Evolutionary conservation across 2,329 filamentous ascomycete genomes (phyloP), one percentile per base, ranked within the genome.

Genomic region (Fusarium penzigii): DNA sequence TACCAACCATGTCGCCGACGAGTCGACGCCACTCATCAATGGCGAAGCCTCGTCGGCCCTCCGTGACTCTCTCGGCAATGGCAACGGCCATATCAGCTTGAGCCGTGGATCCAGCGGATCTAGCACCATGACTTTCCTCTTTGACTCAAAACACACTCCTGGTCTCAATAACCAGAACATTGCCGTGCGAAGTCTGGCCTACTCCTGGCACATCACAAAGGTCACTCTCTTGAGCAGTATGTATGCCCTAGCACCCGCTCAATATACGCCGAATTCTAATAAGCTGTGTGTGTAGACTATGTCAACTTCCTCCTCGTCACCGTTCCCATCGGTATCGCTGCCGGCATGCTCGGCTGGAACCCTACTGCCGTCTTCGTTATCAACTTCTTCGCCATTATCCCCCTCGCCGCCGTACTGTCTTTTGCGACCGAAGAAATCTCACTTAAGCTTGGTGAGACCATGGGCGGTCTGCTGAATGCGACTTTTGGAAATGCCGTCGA

Each of bases 401-500:
- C 88, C 3, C 78, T 92, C 38, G 88, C 88, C 12, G 83, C 87
- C 17, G 80, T 91, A 54, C 75, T 92, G 53, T 89, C 86, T 49
- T 90, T 90, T 70, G 88, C 88, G 52, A 91, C 89, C 2, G 89
- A 92, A 70, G 87, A 92, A 72, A 83, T 92, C 53, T 86, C 87
- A 3, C 76, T 81, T 13, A 87, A 87, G 67, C 74, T 92, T 20
- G 89, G 89, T 44, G 85, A 91, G 64, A 88, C 88, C 2, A 70
- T 92, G 29, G 89, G 89, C 51, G 89, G 89, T 16, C 71, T 90
- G 56, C 77, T 89, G 54, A 91, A 91, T 68, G 87, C 88, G 29
- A 90, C 88, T 1, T 91, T 90, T 70, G 88, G 88, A 63, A 92
- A 91, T 71, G 88, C 87, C 13, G 88, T 92, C 46, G 89, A 92